Percentiles rank a stretch among this genome's conserved stretches.
phyloP scores from a whole-genome alignment of 352 stramenopile species.

The Elongisporangium senticosum region DNA sequence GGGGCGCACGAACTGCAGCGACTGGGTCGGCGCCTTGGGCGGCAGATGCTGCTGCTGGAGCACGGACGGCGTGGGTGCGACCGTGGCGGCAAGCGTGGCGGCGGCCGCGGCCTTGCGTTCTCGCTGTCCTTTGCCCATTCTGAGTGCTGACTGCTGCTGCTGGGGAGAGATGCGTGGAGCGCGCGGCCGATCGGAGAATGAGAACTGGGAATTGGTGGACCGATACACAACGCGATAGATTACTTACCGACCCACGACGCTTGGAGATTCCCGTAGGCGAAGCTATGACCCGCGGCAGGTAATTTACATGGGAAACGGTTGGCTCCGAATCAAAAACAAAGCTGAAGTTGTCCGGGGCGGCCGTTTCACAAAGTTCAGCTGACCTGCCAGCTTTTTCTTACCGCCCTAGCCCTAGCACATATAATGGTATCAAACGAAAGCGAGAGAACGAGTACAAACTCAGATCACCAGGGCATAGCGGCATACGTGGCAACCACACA shows the following conservation, averaged over 20 bases:
- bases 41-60: conserved; percentile 17
- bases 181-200: not conserved
- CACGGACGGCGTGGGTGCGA: conserved; percentile 29
- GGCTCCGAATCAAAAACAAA: not conserved
- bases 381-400: not conserved
- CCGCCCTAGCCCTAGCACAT: not conserved
- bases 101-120: conserved; percentile 49
- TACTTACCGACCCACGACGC: not conserved
- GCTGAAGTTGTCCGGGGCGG: not conserved
- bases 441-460: no score
- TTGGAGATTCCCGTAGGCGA: not conserved
- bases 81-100: conserved; percentile 29
- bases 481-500: no score
- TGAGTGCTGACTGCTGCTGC: not conserved
- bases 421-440: not conserved
- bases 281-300: not conserved
- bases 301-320: not conserved
- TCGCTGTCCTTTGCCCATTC: conserved; percentile 71
- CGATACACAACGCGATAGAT: not conserved
- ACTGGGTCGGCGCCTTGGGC: conserved; percentile 4
- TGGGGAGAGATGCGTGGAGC: conserved; percentile 1
- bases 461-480: no score
- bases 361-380: not conserved
- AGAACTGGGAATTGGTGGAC: conserved; percentile 1
- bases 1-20: conserved; percentile 19